Conservation (phyloP, 139 green algal species). For the Coccomyxa sp. region DNA sequence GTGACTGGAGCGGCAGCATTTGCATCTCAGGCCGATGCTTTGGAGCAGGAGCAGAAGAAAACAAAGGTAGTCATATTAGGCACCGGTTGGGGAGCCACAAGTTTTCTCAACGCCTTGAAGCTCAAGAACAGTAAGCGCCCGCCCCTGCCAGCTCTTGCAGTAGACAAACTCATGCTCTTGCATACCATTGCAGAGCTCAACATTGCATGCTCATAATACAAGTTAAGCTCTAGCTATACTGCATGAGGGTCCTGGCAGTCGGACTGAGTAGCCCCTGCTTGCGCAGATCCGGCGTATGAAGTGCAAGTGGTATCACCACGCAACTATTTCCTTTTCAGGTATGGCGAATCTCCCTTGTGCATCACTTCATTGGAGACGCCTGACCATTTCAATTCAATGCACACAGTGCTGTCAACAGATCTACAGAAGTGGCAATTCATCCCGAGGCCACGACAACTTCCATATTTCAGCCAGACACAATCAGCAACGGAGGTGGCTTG, state of each 20-base stretch:
- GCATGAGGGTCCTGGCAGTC: conserved; percentile 3
- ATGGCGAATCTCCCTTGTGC: too few species aligned
- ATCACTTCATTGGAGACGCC: too few species aligned
- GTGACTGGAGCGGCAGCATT: background rate
- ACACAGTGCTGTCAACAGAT: too few species aligned
- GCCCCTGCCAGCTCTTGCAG: too few species aligned
- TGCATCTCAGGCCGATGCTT: too few species aligned
- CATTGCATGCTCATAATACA: background rate
- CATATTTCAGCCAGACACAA: background rate
- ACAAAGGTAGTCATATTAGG: conserved; percentile 81
- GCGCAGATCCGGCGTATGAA: conserved; percentile 32
- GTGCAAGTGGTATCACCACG: conserved; percentile 29
- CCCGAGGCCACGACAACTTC: too few species aligned
- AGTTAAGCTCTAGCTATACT: background rate
- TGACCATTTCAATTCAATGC: background rate
- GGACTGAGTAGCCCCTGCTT: too few species aligned
- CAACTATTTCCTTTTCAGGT: conserved; percentile 24
- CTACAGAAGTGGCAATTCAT: too few species aligned
- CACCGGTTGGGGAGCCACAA: conserved; percentile 81
- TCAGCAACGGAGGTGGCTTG: background rate
- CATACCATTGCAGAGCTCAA: too few species aligned
- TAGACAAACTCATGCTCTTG: too few species aligned
- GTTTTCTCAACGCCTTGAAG: conserved; percentile 72
- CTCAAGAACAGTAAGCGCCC: background rate
- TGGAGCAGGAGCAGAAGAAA: conserved; percentile 24